Base-by-base conservation (phyloP, 2,329 filamentous ascomycete species). In the Chaetomiaceae sp. region DNA sequence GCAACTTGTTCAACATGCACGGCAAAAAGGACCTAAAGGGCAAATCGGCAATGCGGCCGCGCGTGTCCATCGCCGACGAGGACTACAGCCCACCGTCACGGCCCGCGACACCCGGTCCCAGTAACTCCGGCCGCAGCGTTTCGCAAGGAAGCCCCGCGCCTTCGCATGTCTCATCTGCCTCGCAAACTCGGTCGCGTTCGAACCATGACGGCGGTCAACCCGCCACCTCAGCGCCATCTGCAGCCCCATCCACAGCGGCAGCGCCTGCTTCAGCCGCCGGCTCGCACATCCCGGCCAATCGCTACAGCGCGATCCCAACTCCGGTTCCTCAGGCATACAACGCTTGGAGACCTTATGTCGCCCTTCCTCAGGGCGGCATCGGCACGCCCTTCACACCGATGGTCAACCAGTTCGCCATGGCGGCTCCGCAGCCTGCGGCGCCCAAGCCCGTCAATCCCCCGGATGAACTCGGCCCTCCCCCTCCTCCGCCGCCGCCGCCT, bases 401-500 rank as follows among this genome's bases (percentile, higher is more conserved):
- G 9, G 15, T 31, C 3, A 45, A 42, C 19, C 25, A 20, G 15
- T 42, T 37, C 29, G 11, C 4, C 23, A 43, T 47, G 42, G 25
- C 29, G 27, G 6, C 37, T n/a, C 51, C 33, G 29, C 45, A 34
- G 6, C n/a, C 50, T 37, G 15, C 14, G 43, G 33, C 47, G 11
- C 40, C 50, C 15, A 31, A 29, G n/a, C 48, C 47, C 7, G 36
- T 27, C 19, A 49, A 49, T 37, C 54, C 54, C 12, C 54, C 54
- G n/a, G 53, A 53, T 11, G 39, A 50, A 25, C 33, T 52, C 19
- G 53, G 33, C 1, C 50, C 47, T 14, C 47, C 56, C 7, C 43
- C 53, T 47, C 54, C 51, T 1, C 48, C 51, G 2, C 48, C 51
- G 12, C 54, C 46, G 1, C 51, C 47, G 25, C 48, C 52, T n/a